phyloP scores from a whole-genome alignment of 2,329 filamentous ascomycete species.

The Xylariaceae sp. region DNA sequence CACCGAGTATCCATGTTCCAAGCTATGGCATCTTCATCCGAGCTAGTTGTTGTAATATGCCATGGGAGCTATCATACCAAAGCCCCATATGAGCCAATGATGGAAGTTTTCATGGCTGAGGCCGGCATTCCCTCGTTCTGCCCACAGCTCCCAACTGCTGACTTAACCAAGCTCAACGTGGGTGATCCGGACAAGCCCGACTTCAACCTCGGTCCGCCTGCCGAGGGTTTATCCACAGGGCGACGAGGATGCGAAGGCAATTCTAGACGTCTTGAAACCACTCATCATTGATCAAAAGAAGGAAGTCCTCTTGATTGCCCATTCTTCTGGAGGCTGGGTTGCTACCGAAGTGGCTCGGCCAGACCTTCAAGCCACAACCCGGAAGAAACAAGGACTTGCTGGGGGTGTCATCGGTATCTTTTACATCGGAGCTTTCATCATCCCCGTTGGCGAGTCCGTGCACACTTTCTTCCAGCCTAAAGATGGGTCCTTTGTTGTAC shows the following conservation, averaged over 20 bases:
- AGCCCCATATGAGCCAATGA: slow-evolving; percentile 28
- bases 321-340: slow-evolving; percentile 35
- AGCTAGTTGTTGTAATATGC: slow-evolving; percentile 22
- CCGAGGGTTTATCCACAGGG: slow-evolving; percentile 30
- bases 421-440: slow-evolving; percentile 30
- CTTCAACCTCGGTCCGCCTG: slow-evolving; percentile 25
- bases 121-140: slow-evolving; percentile 31
- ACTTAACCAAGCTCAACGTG: slow-evolving; percentile 25
- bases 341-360: slow-evolving; percentile 31
- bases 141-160: slow-evolving; percentile 33
- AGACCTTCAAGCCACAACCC: slow-evolving; percentile 25
- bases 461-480: slow-evolving; percentile 31
- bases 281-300: slow-evolving; percentile 23
- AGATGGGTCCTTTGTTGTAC: slow-evolving; percentile 19
- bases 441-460: slow-evolving; percentile 31
- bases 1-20: neutral
- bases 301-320: slow-evolving; percentile 29
- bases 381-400: slow-evolving; percentile 13
- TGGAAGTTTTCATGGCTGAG: slow-evolving; percentile 20
- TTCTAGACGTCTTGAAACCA: slow-evolving; percentile 10
- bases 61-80: slow-evolving; percentile 32
- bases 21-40: neutral
- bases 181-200: slow-evolving; percentile 21
- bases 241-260: slow-evolving; percentile 11
- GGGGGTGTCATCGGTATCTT: slow-evolving; percentile 31